Evolutionary conservation across 106 monocot genomes (phyloP), one percentile per base, ranked within the genome.

Genomic region (Acorus gramineus): DNA sequence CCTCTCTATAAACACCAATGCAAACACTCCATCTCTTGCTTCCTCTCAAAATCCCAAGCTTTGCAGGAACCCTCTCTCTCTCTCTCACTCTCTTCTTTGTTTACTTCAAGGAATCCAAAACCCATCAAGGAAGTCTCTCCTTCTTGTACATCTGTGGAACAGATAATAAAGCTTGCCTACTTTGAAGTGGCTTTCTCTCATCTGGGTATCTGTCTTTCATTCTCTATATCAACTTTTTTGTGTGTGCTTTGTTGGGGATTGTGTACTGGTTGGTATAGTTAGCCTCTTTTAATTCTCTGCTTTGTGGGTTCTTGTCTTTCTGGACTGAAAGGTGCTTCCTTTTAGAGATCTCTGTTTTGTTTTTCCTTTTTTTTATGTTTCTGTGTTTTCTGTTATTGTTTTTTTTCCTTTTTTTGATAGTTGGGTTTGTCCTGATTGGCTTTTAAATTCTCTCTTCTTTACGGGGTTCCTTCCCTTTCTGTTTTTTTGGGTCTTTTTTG

Each of bases 1-100:
- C 28, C 28, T 28, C 28, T 28, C 28, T 28, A 28, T 28, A 28
- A 28, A 28, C 28, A 28, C 28, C 28, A 28, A 28, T 28, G 28
- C 28, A 28, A 28, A 28, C 69, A 76, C 75, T 79, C 70, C 73
- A 81, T 86, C 82, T 82, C 66, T 82, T 82, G 68, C 73, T 76
- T 82, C 82, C 43, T 63, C 53, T 11, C 50, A 54, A 69, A 62
- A 60, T 42, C 70, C 60, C 48, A 11, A 10, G 49, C 52, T 12
- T 56, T 54, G 53, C 56, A 53, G 65, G 12, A 46, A 53, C 61
- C 50, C 62, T 42, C 46, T 47, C 3, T 59, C 55, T 67, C 71
- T 14, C 52, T 14, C 50, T 54, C 61, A 54, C 60, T 49, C 14
- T 57, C 64, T 64, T 44, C 48, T 56, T 57, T 6, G 12, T 57